Evolutionary conservation across 139 green algal species (phyloP).

Genomic region (Choricystis sp.): DNA sequence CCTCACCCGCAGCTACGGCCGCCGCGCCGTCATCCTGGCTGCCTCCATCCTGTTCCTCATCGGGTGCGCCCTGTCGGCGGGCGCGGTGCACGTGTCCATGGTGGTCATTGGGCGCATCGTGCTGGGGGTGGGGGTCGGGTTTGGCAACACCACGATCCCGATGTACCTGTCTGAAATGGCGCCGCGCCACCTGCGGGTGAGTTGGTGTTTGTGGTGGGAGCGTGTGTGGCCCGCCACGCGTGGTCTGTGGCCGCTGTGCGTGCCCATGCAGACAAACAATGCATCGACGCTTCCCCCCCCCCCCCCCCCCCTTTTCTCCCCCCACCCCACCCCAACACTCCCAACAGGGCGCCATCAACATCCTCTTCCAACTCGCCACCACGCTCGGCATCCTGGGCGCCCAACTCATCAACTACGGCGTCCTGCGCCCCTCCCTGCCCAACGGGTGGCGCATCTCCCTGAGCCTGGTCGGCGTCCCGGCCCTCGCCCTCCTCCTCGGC

Average conservation of each 20-base stretch:
- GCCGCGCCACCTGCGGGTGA: conserved; percentile 10
- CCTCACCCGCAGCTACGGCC: conserved; percentile 17
- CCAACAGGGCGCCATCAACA: conserved; percentile 20
- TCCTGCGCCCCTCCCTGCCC: not conserved
- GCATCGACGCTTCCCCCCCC: too few species aligned
- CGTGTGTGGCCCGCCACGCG: too few species aligned
- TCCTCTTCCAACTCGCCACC: conserved; percentile 18
- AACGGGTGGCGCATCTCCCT: conserved; percentile 16
- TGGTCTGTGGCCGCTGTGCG: too few species aligned
- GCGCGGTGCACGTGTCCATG: conserved; percentile 35
- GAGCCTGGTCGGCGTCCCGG: conserved; percentile 14
- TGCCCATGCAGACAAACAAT: too few species aligned
- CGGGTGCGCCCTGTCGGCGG: conserved; percentile 28
- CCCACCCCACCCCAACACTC: too few species aligned
- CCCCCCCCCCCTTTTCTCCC: too few species aligned
- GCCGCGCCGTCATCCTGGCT: conserved; percentile 34
- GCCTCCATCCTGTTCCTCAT: conserved; percentile 30
- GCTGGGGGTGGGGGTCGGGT: conserved; percentile 56
- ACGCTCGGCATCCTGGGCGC: conserved; percentile 23
- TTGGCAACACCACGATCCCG: conserved; percentile 31
- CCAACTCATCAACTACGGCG: conserved; percentile 22
- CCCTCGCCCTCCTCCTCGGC: conserved; percentile 17
- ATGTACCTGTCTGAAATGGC: conserved; percentile 31
- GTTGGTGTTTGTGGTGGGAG: too few species aligned
- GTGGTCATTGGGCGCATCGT: conserved; percentile 50